Conservation (phyloP, 1,139 yeast species). For the Taiozyma onychis region DNA sequence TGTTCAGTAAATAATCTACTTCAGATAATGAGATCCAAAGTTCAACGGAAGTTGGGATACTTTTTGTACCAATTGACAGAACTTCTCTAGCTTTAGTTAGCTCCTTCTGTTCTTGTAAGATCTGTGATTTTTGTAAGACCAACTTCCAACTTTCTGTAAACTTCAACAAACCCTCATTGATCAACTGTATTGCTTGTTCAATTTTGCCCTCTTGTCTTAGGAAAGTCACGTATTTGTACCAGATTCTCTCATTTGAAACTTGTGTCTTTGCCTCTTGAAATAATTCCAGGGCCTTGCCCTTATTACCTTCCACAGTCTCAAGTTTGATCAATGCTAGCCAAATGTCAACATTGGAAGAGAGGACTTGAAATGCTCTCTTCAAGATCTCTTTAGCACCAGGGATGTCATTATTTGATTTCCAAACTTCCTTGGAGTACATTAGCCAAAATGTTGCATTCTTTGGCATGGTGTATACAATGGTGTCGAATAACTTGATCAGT, state of each 20-base stretch:
- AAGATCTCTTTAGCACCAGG: constrained; percentile 50
- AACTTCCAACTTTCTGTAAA: constrained; percentile 47
- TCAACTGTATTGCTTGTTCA: constrained; percentile 34
- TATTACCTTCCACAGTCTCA: constrained; percentile 39
- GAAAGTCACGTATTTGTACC: constrained; percentile 60
- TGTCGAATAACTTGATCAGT: constrained; percentile 46
- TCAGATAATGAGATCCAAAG: constrained; percentile 57
- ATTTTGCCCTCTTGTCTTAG: constrained; percentile 35
- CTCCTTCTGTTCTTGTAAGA: constrained; percentile 31
- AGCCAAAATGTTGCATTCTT: constrained; percentile 47
- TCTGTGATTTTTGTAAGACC: constrained; percentile 55
- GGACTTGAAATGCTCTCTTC: constrained; percentile 36
- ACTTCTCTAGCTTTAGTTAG: constrained; percentile 39
- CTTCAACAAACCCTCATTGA: constrained; percentile 39
- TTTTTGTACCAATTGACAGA: constrained; percentile 42
- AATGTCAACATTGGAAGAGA: constrained; percentile 46
- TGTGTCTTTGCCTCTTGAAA: constrained; percentile 37
- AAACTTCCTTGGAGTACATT: constrained; percentile 68
- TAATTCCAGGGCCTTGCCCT: constrained; percentile 36
- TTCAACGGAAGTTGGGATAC: constrained; percentile 36
- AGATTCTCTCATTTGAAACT: constrained; percentile 41
- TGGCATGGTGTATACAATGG: constrained; percentile 42
- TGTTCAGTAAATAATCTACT: constrained; percentile 37
- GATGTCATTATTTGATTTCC: constrained; percentile 44
- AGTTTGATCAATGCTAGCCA: constrained; percentile 72